phyloP scores from a whole-genome alignment of 495 filamentous ascomycete genomes.

The Aspergillus olivimuriae region DNA sequence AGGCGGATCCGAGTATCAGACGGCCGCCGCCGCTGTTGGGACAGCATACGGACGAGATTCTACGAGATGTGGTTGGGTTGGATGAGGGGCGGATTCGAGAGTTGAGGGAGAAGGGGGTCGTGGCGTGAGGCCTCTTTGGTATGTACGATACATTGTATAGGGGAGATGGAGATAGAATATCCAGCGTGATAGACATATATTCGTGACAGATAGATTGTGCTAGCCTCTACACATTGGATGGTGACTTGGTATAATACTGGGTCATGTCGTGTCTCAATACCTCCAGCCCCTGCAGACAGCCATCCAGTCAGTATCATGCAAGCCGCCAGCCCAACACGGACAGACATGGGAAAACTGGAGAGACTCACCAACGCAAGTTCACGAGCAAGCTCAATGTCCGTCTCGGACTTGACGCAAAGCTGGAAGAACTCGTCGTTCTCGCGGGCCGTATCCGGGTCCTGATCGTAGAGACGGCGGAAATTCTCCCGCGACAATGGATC shows the following conservation, averaged over 20 bases:
- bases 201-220: too few species aligned
- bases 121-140: constrained; percentile 40
- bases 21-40: constrained; percentile 79
- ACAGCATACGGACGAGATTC: constrained; percentile 84
- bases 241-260: constrained; percentile 26
- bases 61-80: constrained; percentile 60
- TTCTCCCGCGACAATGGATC: constrained; percentile 52
- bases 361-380: constrained; percentile 21
- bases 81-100: constrained; percentile 51
- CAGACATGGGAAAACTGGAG: not conserved
- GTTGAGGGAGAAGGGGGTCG: constrained; percentile 61
- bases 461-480: constrained; percentile 26
- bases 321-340: not conserved
- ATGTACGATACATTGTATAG: not conserved
- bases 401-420: constrained; percentile 18
- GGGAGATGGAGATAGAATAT: too few species aligned
- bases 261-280: constrained; percentile 26
- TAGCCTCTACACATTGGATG: too few species aligned
- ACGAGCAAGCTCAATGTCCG: constrained; percentile 15
- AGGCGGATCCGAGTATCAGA: constrained; percentile 68
- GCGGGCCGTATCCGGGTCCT: constrained; percentile 28
- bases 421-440: constrained; percentile 36
- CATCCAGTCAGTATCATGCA: not conserved
- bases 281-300: constrained; percentile 28
- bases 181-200: too few species aligned